phyloP scores from a whole-genome alignment of 1,284 basidiomycete genomes.

The Takashimella koratensis region DNA sequence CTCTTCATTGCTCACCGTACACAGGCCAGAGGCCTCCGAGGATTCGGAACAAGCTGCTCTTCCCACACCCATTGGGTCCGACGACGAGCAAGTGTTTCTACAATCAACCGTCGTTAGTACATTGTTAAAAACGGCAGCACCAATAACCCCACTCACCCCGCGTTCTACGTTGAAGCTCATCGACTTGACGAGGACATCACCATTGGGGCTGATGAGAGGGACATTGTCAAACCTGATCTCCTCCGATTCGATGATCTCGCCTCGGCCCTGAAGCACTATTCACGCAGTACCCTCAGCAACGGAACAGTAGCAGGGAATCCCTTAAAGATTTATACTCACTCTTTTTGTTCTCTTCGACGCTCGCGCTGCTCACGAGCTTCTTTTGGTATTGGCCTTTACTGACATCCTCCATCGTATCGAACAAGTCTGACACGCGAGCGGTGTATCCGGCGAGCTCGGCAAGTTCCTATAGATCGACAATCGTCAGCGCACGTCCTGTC shows the following conservation, averaged over 20 bases:
- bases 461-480: conserved; percentile 60
- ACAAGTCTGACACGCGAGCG: conserved; percentile 77
- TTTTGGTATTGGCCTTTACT: conserved; percentile 84
- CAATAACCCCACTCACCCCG: conserved; percentile 67
- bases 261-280: conserved; percentile 73
- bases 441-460: conserved; percentile 96
- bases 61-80: conserved; percentile 86
- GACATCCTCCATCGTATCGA: conserved; percentile 90
- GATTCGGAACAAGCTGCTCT: conserved; percentile 88
- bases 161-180: conserved; percentile 86
- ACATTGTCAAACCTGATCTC: conserved; percentile 85
- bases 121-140: too few species aligned
- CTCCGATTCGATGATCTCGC: conserved; percentile 74
- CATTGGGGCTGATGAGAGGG: conserved; percentile 93
- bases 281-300: too few species aligned
- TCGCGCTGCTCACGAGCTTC: conserved; percentile 71
- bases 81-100: conserved; percentile 87
- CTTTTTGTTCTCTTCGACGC: conserved; percentile 70
- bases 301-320: neutral
- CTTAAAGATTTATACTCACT: conserved; percentile 56
- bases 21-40: conserved; percentile 96
- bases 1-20: conserved; percentile 71
- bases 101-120: too few species aligned
- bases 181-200: conserved; percentile 78
- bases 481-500: too few species aligned